phyloP scores from a whole-genome alignment of 2,329 filamentous ascomycete genomes.

The Talaromyces sp. region DNA sequence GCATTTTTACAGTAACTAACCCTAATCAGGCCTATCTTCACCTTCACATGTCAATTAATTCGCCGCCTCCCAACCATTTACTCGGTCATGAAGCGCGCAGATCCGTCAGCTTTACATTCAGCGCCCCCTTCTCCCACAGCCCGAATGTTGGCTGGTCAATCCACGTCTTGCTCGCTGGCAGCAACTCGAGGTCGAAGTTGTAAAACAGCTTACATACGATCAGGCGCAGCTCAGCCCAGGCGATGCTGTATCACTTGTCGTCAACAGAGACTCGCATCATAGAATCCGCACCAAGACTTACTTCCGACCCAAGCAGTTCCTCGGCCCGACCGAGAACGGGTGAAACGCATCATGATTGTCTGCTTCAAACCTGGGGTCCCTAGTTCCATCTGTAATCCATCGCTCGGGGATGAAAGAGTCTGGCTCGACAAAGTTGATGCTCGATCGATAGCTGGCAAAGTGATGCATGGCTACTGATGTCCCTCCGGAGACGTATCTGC shows the following conservation, averaged over 20 bases:
- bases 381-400: slow-evolving; percentile 9
- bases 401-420: slow-evolving; percentile 45
- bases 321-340: slow-evolving; percentile 45
- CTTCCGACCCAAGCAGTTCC: slow-evolving; percentile 50
- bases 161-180: background rate
- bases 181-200: background rate
- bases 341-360: slow-evolving; percentile 44
- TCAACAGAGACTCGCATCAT: background rate
- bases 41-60: too few species aligned
- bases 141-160: background rate
- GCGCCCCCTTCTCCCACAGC: background rate
- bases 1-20: background rate
- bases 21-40: too few species aligned
- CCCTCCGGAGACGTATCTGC: slow-evolving; percentile 25
- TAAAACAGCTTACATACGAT: background rate
- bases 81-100: background rate
- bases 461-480: slow-evolving; percentile 41
- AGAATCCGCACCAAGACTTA: slow-evolving; percentile 21
- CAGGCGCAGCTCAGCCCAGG: background rate
- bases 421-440: slow-evolving; percentile 42
- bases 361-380: slow-evolving; percentile 26
- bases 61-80: too few species aligned
- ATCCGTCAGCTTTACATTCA: background rate
- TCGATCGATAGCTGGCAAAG: slow-evolving; percentile 41
- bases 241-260: background rate